phyloP scores from a whole-genome alignment of 2,329 filamentous ascomycete genomes.

The Penicillium aurantiogriseum region DNA sequence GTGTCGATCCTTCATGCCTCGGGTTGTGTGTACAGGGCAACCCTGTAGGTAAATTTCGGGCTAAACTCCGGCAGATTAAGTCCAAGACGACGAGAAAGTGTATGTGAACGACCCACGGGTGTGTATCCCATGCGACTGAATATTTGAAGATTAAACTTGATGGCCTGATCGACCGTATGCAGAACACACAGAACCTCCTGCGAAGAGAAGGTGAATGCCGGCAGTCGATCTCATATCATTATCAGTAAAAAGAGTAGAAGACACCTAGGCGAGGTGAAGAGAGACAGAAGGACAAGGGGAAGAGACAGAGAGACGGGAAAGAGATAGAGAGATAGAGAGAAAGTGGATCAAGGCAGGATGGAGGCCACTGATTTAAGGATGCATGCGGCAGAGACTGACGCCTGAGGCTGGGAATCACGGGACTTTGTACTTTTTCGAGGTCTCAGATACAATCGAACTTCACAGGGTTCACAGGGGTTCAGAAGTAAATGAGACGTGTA shows the following conservation, averaged over 20 bases:
- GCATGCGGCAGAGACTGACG: background rate
- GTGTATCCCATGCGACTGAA: background rate
- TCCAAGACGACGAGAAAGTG: background rate
- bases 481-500: background rate
- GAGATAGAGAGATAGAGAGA: background rate
- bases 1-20: constrained; percentile 11
- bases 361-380: background rate
- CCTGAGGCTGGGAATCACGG: constrained; percentile 6
- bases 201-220: background rate
- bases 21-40: constrained; percentile 3
- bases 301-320: background rate
- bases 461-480: no score
- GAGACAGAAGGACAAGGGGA: background rate
- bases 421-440: background rate
- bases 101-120: background rate
- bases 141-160: background rate
- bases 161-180: background rate
- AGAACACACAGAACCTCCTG: constrained; percentile 2
- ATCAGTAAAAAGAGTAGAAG: background rate
- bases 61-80: background rate
- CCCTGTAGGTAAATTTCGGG: background rate
- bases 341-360: background rate
- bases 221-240: constrained; percentile 2
- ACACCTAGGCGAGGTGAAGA: background rate
- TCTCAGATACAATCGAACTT: no score